phyloP scores from a whole-genome alignment of 352 stramenopile genomes.

The Globisporangium cystogenes region DNA sequence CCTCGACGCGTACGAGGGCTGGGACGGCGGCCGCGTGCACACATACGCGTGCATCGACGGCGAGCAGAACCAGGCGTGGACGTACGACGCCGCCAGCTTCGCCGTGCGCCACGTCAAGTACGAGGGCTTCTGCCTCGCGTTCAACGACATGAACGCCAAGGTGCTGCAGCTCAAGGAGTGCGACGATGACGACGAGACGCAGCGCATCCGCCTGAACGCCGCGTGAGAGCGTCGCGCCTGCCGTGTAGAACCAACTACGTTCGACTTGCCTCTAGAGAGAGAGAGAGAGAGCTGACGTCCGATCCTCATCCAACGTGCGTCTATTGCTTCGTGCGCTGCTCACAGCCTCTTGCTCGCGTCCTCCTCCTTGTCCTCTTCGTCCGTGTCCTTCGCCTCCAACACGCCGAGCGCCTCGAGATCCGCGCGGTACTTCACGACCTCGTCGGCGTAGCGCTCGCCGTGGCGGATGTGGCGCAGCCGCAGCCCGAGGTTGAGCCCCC shows the following conservation, averaged over 20 bases:
- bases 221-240: slow-evolving; percentile 1
- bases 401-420: slow-evolving; percentile 24
- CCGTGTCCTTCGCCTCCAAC: neutral
- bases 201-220: slow-evolving; percentile 27
- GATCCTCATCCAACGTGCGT: neutral
- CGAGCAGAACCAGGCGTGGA: slow-evolving; percentile 60
- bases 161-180: slow-evolving; percentile 46
- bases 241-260: neutral
- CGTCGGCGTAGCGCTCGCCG: slow-evolving; percentile 54
- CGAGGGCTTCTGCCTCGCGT: slow-evolving; percentile 43
- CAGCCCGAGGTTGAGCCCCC: slow-evolving; percentile 68
- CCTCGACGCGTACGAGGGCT: slow-evolving; percentile 55
- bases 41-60: slow-evolving; percentile 40
- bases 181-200: slow-evolving; percentile 28
- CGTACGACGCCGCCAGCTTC: slow-evolving; percentile 31
- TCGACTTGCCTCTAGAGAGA: neutral
- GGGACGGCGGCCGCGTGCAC: slow-evolving; percentile 50
- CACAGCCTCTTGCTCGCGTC: neutral
- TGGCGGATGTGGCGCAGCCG: slow-evolving; percentile 63
- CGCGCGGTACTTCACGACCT: slow-evolving; percentile 48
- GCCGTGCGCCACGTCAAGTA: slow-evolving; percentile 47
- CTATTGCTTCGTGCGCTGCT: neutral
- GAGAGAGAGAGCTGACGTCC: neutral
- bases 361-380: neutral
- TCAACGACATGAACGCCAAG: slow-evolving; percentile 34